Evolutionary conservation across 2,329 filamentous ascomycete genomes (phyloP), one percentile per base, ranked within the genome.

Genomic region (Fusarium concolor): DNA sequence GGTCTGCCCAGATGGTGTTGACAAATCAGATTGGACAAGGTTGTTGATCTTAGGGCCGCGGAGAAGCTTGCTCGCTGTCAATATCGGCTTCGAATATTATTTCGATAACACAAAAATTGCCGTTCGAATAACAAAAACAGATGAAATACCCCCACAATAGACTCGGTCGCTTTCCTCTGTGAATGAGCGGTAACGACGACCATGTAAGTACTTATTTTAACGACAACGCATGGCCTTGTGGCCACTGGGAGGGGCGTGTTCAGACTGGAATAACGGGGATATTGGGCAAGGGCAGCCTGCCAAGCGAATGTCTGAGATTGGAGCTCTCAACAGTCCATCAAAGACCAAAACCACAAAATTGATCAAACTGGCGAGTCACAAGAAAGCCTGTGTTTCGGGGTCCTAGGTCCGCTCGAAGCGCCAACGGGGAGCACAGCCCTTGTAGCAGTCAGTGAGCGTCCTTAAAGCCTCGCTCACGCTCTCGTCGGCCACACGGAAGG

Each of bases 251-350:
- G 65, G 63, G 58, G 62, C 42, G 45, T 68, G 65, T 52, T 42
- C 47, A 62, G 46, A 53, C 44, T 56, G 44, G 18, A 39, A 50
- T 45, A 45, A 46, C 43, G 37, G 42, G 52, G 52, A 67, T 59
- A 45, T 67, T 47, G n/a, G 35, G 39, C 41, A 60, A 38, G 62
- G 57, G 57, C 46, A 53, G 47, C 39, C 35, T 50, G 66, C 66
- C 66, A 67, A 70, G 57, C 65, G 52, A 57, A 51, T 64, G 58
- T 70, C 58, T 70, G 43, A 70, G 62, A 60, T 70, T 70, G 54
- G 53, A 49, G 35, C 33, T 61, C 58, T 61, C 58, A 37, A 63
- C 57, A 51, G 26, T 43, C 12, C 56, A 67, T 44, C 50, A 42
- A 58, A 43, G 15, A 26, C 26, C 47, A 35, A 68, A 58, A 59